These are phyloP conservation scores for Lachancea lanzarotensis DNA, from an alignment of 805 yeast species.

Conservation along the genomic window DNA sequence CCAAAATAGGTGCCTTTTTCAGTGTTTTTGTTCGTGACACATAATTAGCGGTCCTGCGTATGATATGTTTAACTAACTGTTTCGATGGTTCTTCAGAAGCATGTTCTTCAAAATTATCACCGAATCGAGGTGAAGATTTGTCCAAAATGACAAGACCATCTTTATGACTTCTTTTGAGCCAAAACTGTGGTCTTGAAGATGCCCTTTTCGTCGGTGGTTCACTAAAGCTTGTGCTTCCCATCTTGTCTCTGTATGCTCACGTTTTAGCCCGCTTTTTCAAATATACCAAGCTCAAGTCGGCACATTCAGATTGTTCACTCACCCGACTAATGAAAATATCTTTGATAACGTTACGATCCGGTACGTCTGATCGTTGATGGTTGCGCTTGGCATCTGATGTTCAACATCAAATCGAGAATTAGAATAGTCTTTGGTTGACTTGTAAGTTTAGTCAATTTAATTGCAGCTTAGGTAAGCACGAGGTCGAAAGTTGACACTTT, in stretches of 20 bases:
- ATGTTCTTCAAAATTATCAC: background rate
- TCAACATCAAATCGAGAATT: background rate
- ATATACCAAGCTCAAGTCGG: background rate
- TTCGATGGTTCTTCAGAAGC: constrained; percentile 3
- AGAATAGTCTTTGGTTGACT: background rate
- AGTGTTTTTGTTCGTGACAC: constrained; percentile 1
- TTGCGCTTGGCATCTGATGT: background rate
- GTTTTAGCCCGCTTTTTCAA: background rate
- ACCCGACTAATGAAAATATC: no score
- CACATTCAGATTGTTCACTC: background rate
- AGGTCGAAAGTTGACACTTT: background rate
- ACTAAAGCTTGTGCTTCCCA: background rate
- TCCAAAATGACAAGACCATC: constrained; percentile 1
- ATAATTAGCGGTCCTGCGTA: constrained; percentile 15
- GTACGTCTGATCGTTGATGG: background rate
- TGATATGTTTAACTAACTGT: constrained; percentile 12
- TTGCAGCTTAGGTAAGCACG: constrained; percentile 1
- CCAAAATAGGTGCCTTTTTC: constrained; percentile 9
- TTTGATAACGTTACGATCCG: no score
- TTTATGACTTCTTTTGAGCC: constrained; percentile 1
- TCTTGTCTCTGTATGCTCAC: background rate
- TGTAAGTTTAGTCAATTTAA: background rate
- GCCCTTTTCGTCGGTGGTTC: background rate
- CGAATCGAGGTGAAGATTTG: background rate
- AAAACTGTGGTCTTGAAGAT: background rate